Base-by-base conservation (phyloP, 2,329 filamentous ascomycete species). In the Penicillium sp. region DNA sequence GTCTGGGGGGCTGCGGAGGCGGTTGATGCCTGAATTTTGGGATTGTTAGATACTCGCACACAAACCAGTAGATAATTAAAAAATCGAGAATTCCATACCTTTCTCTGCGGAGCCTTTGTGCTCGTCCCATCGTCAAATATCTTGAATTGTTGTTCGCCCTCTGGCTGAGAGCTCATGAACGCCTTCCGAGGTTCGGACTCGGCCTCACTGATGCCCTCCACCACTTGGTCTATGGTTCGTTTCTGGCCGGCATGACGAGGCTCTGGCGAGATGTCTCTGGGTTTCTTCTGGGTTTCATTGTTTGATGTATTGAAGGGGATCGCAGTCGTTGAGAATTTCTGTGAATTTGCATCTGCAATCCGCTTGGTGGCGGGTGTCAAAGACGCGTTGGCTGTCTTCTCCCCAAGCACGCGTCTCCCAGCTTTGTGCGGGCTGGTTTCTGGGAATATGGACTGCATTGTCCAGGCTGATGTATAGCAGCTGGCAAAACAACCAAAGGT, bases 331-430 rank as follows among this genome's bases (percentile, higher is more conserved):
- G 6, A 69, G 66, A 30, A 68, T 68, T 56, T 60, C 59, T 43
- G 60, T 47, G 42, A 30, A 46, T 24, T 23, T 20, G 52, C 43
- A 16, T 64, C 60, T 26, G 52, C 56, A 45, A 57, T 53, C 35
- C 60, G 61, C 49, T 58, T 63, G 53, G 52, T 59, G 52, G 65
- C 65, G 24, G 69, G 69, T 28, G 71, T 71, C 46, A 74, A 60
- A 60, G 68, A 73, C 68, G 72, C 69, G 71, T 76, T 76, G 62
- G 68, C 59, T 57, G 70, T 68, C 61, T 74, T 76, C 57, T 75
- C 72, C 33, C 73, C 70, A 53, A 76, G 69, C 52, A 74, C 68
- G 47, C 66, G 73, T 63, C 73, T 66, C 45, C 69, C 68, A 28
- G 71, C 67, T 61, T 73, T 72, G 55, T 68, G 56, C 4, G 71